Evolutionary conservation across 768 basidiomycete genomes (phyloP), one percentile per base, ranked within the genome.

Genomic region (Podaxis sp.): DNA sequence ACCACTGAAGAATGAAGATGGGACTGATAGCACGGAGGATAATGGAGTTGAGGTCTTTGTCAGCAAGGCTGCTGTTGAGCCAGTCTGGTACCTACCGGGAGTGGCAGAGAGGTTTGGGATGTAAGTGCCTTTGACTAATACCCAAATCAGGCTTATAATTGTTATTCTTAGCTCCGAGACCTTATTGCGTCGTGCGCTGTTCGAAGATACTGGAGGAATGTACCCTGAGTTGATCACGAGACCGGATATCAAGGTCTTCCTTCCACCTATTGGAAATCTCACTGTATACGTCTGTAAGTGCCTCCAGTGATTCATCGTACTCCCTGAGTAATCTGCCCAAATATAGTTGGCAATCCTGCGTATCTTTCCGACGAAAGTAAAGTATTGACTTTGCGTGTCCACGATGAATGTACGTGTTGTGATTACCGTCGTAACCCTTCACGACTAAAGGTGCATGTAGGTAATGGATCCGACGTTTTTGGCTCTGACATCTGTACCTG

Each of bases 151-250:
- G 21, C 57, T 60, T 16, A 46, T 38, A 46, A 42, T 47, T 38
- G 50, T 5, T 25, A 52, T 57, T 11, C 11, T 50, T 68, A 92
- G 90, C 52, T 90, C 91, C 0, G 96, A 98, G 72, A 82, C 79
- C 16, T 74, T 93, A 0, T 83, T 98, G 2, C 86, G 96, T 18
- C 82, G 96, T n/a, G 89, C 92, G 0, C 79, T 98, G 38, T 98
- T 98, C 65, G 96, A 98, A 71, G 96, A 97, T 64, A 96, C 93
- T 0, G 94, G 93, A 66, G 93, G 94, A 68, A 93, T 93, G 90
- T 94, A 92, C 71, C 95, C 95, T 2, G 96, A 98, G 67, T 83
- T 98, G 32, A 88, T 98, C 68, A 98, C 96, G 5, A 86, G 95
- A 21, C 91, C 94, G 0, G 96, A 98, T 68, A 89, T 98, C 78